Evolutionary conservation across 140 eudicot species (phyloP), one percentile per base, ranked within the genome.

Genomic region (Oenanthe javanica): DNA sequence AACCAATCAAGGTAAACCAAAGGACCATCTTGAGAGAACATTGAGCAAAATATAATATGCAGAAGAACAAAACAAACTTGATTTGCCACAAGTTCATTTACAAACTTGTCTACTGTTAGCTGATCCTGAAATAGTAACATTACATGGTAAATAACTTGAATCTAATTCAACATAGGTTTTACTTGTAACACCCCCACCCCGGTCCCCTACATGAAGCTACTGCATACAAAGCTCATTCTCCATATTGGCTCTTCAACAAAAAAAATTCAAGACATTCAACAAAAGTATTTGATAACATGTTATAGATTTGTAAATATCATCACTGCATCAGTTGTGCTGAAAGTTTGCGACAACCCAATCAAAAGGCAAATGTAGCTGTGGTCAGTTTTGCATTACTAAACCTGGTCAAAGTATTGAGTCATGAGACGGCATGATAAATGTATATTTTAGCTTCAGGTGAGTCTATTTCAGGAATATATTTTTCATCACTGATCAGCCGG

Each of bases 11-110:
- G 31, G 14, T 4, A 19, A 25, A n/a, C 55, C 43, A 23, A 25
- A 1, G 77, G 51, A n/a, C 42, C 64, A 31, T 47, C 1, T 48
- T n/a, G n/a, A 47, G 51, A 49, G 76, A 79, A 31, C n/a, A 25
- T 25, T 48, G 48, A 67, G 82, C 51, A 67, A 74, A 23, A 38
- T 43, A 49, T 48, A 12, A 75, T 48, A n/a, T 49, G 63, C 78
- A 46, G 50, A 21, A 46, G 57, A 46, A 5, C 48, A 73, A 46
- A 3, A 9, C 12, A 49, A 74, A 72, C 31, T 14, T 52, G 59
- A 52, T 14, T 21, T 43, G 36, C 77, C 40, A 9, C 25, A 43
- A 14, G 27, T 23, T 48, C 15, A 23, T 75, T 75, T 4, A 48
- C 18, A 67, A 67, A 67, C 18, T 57, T 57, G 27, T 10, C 74